Evolutionary conservation across 352 stramenopile species (phyloP), one percentile per base, ranked within the genome.

Genomic region (Elongisporangium undulatum): DNA sequence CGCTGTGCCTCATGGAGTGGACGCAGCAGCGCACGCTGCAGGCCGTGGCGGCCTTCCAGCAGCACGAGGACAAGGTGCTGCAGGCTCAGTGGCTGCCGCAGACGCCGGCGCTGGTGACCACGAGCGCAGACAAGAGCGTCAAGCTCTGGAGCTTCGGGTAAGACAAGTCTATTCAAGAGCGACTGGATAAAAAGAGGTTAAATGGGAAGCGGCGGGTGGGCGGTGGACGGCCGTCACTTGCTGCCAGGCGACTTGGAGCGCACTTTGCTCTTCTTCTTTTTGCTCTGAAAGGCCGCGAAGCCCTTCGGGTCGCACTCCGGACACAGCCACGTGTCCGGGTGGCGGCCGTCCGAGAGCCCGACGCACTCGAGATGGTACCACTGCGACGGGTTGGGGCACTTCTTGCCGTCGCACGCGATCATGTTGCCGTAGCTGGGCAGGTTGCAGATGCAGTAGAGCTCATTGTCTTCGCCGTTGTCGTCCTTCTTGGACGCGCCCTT

Each of bases 291-390:
- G 13, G 80, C 79, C 39, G 80, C 79, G 62, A 92, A 91, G 53
- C 77, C 71, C 67, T 92, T 92, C 9, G 82, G 83, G 68, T 93
- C 83, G 71, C 85, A 95, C 68, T 93, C 83, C 13, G 85, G 85
- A 51, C 85, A 95, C 39, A 95, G 73, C 85, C 85, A 95, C 68
- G 82, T 93, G 67, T 95, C 82, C 13, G 85, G 85, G 54, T 93
- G 85, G 24, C 82, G 79, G 2, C 85, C 83, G 51, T 93, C 82
- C 20, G 79, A 85, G 49, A 95, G 81, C 19, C 84, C 86, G 15
- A 95, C 84, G 62, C 86, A 95, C 69, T 92, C 82, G 53, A 93
- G 67, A 61, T 95, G 86, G 70, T 95, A 95, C 86, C 86, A 95
- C 66, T 95, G 82, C 63, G 81, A 90, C 66, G 84, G 84, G 65